Percentiles rank a stretch among this genome's conserved stretches.
These are phyloP conservation scores for Starmerella tilneyi DNA, from an alignment of 805 yeast species.

Conservation along the genomic window DNA sequence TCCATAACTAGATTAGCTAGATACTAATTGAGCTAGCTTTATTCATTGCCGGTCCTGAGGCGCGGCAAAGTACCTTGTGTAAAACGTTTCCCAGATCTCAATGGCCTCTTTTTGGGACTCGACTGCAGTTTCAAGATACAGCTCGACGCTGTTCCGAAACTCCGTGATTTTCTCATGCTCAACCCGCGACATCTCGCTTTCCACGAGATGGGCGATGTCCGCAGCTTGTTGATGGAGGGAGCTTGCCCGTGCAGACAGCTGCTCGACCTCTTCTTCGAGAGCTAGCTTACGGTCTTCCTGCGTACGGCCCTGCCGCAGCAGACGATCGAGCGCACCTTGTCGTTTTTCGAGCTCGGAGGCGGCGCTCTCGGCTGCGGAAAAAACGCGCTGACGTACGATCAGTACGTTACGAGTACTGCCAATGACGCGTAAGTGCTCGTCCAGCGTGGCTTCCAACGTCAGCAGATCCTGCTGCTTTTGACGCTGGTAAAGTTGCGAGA, in stretches of 20 bases:
- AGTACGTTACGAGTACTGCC: slow-evolving; percentile 66
- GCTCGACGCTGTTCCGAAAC: slow-evolving; percentile 80
- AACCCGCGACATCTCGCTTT: slow-evolving; percentile 53
- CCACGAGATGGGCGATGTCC: slow-evolving; percentile 55
- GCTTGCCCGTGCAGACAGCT: slow-evolving; percentile 44
- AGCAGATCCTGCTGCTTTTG: slow-evolving; percentile 75
- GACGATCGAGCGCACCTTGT: slow-evolving; percentile 39
- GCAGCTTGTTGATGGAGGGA: slow-evolving; percentile 51
- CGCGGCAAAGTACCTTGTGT: slow-evolving; percentile 30
- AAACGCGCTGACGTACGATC: slow-evolving; percentile 55
- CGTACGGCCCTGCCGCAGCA: slow-evolving; percentile 38
- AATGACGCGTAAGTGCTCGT: slow-evolving; percentile 72
- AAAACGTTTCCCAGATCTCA: slow-evolving; percentile 48
- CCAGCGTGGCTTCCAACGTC: slow-evolving; percentile 76
- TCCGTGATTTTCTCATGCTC: slow-evolving; percentile 71
- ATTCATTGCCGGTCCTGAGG: too few relatives aligned
- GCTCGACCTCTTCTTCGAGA: slow-evolving; percentile 50
- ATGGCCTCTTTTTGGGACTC: slow-evolving; percentile 82
- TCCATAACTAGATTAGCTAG: too few relatives aligned
- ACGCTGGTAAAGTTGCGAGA: slow-evolving; percentile 65
- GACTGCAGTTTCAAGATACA: slow-evolving; percentile 77
- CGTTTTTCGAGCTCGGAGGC: slow-evolving; percentile 43
- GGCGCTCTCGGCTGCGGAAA: slow-evolving; percentile 37
- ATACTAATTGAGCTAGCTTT: too few relatives aligned
- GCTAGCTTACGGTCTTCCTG: slow-evolving; percentile 54